phyloP scores from a whole-genome alignment of 805 yeast genomes.

The Saccharomycopsis sp. region DNA sequence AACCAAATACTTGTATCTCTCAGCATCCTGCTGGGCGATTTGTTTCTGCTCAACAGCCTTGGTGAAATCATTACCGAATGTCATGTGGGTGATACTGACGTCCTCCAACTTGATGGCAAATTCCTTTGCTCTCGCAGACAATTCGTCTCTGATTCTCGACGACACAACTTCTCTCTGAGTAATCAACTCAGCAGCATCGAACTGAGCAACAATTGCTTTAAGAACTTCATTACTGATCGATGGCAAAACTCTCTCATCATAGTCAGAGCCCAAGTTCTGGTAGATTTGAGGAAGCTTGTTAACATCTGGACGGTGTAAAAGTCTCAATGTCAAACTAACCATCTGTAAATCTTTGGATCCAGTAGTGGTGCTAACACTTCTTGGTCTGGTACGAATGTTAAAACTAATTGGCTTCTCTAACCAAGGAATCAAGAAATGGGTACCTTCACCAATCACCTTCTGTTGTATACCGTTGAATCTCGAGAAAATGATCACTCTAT shows the following conservation, averaged over 20 bases:
- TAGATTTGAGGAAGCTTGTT: constrained; percentile 74
- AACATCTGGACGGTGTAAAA: constrained; percentile 91
- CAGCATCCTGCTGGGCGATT: constrained; percentile 99
- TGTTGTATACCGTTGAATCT: constrained; percentile 83
- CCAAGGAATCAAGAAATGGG: constrained; percentile 96
- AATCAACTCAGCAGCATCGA: constrained; percentile 93
- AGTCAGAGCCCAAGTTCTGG: constrained; percentile 87
- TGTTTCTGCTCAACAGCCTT: constrained; percentile 98
- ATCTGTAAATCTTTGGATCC: constrained; percentile 97
- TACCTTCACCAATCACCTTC: constrained; percentile 91
- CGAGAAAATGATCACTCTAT: constrained; percentile 93
- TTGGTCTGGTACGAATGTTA: constrained; percentile 94
- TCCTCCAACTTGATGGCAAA: constrained; percentile 91
- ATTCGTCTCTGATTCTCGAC: constrained; percentile 79
- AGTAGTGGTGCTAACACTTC: constrained; percentile 87
- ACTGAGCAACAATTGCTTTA: constrained; percentile 86
- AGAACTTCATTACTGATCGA: constrained; percentile 89
- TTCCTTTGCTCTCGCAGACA: constrained; percentile 75
- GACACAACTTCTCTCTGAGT: constrained; percentile 96
- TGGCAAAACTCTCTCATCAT: constrained; percentile 90
- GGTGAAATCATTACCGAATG: constrained; percentile 94
- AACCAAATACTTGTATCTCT: constrained; percentile 87
- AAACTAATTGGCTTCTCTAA: constrained; percentile 82
- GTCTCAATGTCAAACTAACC: constrained; percentile 88
- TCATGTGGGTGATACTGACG: constrained; percentile 95